Base-by-base conservation (phyloP, 2,329 filamentous ascomycete genomes). In the Trichoderma sp. region DNA sequence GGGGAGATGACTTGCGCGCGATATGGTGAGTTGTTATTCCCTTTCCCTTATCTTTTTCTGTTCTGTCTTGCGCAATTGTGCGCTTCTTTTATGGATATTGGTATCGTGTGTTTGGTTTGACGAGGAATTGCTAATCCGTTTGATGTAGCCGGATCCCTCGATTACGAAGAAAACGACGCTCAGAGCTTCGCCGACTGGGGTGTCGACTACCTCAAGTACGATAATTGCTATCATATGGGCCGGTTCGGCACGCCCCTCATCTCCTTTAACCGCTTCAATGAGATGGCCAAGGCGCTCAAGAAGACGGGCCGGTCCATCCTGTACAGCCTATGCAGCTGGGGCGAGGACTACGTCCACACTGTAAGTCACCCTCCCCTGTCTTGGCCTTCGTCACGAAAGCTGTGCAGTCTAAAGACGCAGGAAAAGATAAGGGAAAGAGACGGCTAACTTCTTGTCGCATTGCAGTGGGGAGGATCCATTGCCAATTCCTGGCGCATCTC, bases 131-230 rank as follows among this genome's bases (percentile, higher is more conserved):
- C 70, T 75, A 34, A 63, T 71, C 58, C 58, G 51, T 65, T 53
- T 24, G 7, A 28, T 72, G 51, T 58, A 71, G 68, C 84, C 24
- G 87, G 84, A 2, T 86, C 83, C 32, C 77, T 88, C 21, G 86
- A 85, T 9, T 83, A 86, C 73, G 88, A 90, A 74, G 76, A 80
- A 4, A 77, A 85, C 11, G 88, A 89, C 76, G 88, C 87, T 0
- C 75, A 84, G 73, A 83, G 83, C 0, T 89, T 86, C 74, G 85
- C 86, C 1, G 80, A 81, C 14, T 88, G 86, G 86, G 85, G 84
- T 2, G 81, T 87, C 68, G 85, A 87, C 74, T 86, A 86, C 64
- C 78, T 87, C 47, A 87, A 87, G 79, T 87, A 87, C 73, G 85
- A 87, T 74, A 86, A 86, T 74, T 87, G 85, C 74, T 72, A 70